Conservation (phyloP, 805 yeast genomes). For the Grigorovia jiainica region DNA sequence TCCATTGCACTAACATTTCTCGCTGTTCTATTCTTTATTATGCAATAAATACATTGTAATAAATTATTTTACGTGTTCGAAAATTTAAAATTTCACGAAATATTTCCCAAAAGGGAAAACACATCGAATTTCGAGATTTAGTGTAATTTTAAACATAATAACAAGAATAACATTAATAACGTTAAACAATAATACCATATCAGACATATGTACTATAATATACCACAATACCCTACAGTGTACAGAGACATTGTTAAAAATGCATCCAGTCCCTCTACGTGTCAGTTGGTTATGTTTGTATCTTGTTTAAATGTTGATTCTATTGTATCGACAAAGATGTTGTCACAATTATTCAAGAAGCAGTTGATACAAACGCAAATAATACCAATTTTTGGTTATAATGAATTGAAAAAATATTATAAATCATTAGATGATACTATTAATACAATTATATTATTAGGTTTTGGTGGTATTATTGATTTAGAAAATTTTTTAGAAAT, state of each 20-base stretch:
- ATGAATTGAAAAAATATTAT: constrained; percentile 62
- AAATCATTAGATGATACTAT: constrained; percentile 61
- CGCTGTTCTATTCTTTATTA: neutral
- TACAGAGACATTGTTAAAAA: constrained; percentile 59
- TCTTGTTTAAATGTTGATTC: constrained; percentile 90
- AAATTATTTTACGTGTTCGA: no score
- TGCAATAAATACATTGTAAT: no score
- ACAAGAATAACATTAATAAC: no score
- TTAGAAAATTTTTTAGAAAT: constrained; percentile 64
- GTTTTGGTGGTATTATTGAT: constrained; percentile 92
- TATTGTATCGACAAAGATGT: constrained; percentile 74
- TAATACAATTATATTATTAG: constrained; percentile 65
- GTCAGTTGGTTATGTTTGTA: constrained; percentile 77
- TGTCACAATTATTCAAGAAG: constrained; percentile 60
- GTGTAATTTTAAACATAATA: no score
- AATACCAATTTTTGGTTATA: constrained; percentile 87
- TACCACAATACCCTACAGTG: constrained; percentile 55
- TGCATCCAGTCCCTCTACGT: constrained; percentile 87
- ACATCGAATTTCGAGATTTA: no score
- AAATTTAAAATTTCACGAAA: no score
- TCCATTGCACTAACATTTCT: neutral
- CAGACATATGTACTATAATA: constrained; percentile 81
- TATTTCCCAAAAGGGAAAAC: no score
- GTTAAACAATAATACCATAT: no score
- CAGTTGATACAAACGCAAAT: constrained; percentile 81